These are phyloP conservation scores for Scedosporium dehoogii DNA, from an alignment of 2,329 filamentous ascomycete species.

Conservation along the genomic window DNA sequence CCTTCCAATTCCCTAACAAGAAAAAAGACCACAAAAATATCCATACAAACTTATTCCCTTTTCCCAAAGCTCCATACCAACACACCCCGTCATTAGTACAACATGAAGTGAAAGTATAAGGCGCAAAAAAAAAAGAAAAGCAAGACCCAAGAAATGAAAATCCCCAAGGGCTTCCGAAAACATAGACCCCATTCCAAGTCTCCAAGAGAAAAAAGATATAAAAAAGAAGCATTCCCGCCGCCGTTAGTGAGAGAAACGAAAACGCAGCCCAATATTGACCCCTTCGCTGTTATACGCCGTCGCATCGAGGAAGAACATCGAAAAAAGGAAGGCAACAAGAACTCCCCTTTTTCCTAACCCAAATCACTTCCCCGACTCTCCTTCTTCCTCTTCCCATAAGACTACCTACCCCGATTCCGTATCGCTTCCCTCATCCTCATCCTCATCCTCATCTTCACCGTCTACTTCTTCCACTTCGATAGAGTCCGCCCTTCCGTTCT, in stretches of 20 bases:
- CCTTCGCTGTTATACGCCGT: not conserved
- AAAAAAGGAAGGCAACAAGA: not conserved
- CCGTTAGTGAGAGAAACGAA: constrained; percentile 2
- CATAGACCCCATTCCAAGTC: not conserved
- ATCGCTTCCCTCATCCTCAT: constrained; percentile 17
- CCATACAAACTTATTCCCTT: not conserved
- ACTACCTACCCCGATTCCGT: constrained; percentile 21
- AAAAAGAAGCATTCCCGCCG: not conserved
- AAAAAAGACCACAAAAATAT: not conserved
- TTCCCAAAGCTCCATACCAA: not conserved
- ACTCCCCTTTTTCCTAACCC: too few species aligned
- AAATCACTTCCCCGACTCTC: too few species aligned
- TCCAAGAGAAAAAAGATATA: not conserved
- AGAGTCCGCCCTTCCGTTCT: not conserved
- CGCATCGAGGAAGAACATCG: not conserved
- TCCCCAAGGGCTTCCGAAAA: too few species aligned
- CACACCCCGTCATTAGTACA: not conserved
- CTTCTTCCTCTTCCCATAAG: not conserved
- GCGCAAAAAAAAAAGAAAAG: too few species aligned
- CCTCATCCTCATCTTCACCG: not conserved
- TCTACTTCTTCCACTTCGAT: not conserved
- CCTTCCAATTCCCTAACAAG: too few species aligned
- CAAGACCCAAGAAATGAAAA: too few species aligned
- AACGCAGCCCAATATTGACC: not conserved
- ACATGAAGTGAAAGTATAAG: too few species aligned